Percentiles rank a stretch among this genome's conserved stretches.
Conservation (phyloP, 148 eudicot species). For the Pouteria glomerata region DNA sequence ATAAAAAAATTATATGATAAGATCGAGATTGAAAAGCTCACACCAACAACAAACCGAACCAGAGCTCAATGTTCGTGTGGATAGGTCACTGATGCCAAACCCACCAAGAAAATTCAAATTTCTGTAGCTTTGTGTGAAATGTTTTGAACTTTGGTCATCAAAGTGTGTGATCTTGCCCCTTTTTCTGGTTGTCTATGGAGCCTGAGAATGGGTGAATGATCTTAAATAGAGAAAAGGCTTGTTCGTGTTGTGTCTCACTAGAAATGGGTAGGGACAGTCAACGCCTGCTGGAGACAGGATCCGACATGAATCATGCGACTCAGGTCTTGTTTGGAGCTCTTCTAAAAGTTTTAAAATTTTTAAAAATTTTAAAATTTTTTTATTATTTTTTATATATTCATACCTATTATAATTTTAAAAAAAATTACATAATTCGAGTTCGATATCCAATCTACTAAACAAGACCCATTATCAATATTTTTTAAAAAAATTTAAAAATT, state of each 20-base stretch:
- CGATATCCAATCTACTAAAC: too few relatives aligned
- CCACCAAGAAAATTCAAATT: slow-evolving; percentile 5
- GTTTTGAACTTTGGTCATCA: not conserved
- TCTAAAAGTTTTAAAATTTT: too few relatives aligned
- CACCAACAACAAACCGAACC: not conserved
- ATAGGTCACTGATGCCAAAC: not conserved
- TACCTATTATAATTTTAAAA: too few relatives aligned
- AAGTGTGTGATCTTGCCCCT: not conserved
- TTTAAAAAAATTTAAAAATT: too few relatives aligned
- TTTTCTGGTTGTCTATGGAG: not conserved
- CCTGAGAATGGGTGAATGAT: not conserved
- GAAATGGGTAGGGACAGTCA: not conserved
- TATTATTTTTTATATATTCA: not conserved
- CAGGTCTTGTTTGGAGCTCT: too few relatives aligned
- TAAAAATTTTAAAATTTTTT: not conserved
- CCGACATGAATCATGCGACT: not conserved
- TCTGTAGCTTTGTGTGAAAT: not conserved
- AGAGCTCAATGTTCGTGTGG: not conserved
- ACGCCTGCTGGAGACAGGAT: not conserved
- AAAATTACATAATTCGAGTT: too few relatives aligned
- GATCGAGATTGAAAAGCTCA: not conserved
- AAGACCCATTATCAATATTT: too few relatives aligned
- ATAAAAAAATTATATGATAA: not conserved
- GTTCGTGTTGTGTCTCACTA: not conserved
- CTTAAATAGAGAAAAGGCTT: not conserved